Conservation (phyloP, 306 rosid species). For the Vigna angularis region DNA sequence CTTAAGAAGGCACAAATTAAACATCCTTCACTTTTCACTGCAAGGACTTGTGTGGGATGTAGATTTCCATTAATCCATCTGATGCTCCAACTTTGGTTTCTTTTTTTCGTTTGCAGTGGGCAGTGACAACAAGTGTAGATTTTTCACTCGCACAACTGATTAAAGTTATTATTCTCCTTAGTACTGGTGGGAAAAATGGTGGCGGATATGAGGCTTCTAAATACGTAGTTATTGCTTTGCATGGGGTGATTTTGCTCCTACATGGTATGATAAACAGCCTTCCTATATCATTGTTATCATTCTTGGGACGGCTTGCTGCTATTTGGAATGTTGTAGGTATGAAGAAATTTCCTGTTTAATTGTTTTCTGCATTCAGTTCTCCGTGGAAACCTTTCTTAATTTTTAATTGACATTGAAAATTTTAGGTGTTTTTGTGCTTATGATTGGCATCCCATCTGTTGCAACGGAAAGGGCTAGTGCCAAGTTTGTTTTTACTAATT, state of each 20-base stretch:
- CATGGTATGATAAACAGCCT: slow-evolving; percentile 89
- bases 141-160: slow-evolving; percentile 88
- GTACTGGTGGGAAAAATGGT: slow-evolving; percentile 87
- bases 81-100: slow-evolving; percentile 43
- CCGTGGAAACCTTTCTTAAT: slow-evolving; percentile 29
- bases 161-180: slow-evolving; percentile 91
- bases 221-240: slow-evolving; percentile 73
- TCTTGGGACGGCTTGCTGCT: slow-evolving; percentile 92
- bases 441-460: slow-evolving; percentile 79
- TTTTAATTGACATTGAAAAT: slow-evolving; percentile 36
- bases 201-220: slow-evolving; percentile 84
- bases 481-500: slow-evolving; percentile 88
- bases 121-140: slow-evolving; percentile 95
- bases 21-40: slow-evolving; percentile 45
- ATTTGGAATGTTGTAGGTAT: slow-evolving; percentile 91
- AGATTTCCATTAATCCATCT: slow-evolving; percentile 30
- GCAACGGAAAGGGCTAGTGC: slow-evolving; percentile 88
- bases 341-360: slow-evolving; percentile 33
- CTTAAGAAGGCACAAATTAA: slow-evolving; percentile 40
- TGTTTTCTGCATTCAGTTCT: slow-evolving; percentile 26
- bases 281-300: slow-evolving; percentile 79
- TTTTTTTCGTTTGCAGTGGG: slow-evolving; percentile 90
- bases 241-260: slow-evolving; percentile 76
- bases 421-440: slow-evolving; percentile 90
- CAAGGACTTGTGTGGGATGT: slow-evolving; percentile 43